These are phyloP conservation scores for Papiliotrema nemorosa DNA, from an alignment of 1,284 basidiomycete species.

Conservation along the genomic window DNA sequence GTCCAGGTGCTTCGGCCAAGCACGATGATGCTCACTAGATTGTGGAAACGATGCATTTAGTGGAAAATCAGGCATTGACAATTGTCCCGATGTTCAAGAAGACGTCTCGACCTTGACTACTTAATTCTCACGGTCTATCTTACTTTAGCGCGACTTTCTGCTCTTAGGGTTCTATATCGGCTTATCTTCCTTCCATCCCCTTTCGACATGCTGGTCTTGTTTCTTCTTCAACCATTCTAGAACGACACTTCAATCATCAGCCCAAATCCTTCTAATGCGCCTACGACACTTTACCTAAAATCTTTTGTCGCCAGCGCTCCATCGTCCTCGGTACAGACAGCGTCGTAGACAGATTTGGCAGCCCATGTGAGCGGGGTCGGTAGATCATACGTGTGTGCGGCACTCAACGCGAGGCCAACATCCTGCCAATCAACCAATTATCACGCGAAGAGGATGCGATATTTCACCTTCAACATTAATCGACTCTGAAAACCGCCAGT, in stretches of 20 bases:
- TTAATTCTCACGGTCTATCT: no score
- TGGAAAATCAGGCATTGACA: neutral
- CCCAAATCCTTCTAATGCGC: neutral
- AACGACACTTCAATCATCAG: conserved; percentile 32
- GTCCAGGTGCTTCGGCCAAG: conserved; percentile 9
- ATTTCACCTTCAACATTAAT: conserved; percentile 43
- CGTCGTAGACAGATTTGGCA: conserved; percentile 38
- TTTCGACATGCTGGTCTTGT: conserved; percentile 37
- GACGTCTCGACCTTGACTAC: no score
- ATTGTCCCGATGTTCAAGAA: no score
- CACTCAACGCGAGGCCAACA: conserved; percentile 38
- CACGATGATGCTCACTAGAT: conserved; percentile 5
- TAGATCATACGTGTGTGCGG: conserved; percentile 31
- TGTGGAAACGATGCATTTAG: neutral
- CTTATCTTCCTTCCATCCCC: conserved; percentile 37
- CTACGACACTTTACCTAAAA: conserved; percentile 42
- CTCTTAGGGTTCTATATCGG: no score
- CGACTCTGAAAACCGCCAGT: conserved; percentile 39
- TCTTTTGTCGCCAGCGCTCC: conserved; percentile 37
- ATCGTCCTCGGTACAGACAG: conserved; percentile 32
- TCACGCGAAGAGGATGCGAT: neutral
- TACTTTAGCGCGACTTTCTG: no score
- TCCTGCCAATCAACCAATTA: conserved; percentile 20
- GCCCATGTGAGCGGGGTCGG: conserved; percentile 44
- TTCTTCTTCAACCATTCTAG: conserved; percentile 43